Evolutionary conservation across 495 filamentous ascomycete species (phyloP), one percentile per base, ranked within the genome.

Genomic region (Immersiella caudata): DNA sequence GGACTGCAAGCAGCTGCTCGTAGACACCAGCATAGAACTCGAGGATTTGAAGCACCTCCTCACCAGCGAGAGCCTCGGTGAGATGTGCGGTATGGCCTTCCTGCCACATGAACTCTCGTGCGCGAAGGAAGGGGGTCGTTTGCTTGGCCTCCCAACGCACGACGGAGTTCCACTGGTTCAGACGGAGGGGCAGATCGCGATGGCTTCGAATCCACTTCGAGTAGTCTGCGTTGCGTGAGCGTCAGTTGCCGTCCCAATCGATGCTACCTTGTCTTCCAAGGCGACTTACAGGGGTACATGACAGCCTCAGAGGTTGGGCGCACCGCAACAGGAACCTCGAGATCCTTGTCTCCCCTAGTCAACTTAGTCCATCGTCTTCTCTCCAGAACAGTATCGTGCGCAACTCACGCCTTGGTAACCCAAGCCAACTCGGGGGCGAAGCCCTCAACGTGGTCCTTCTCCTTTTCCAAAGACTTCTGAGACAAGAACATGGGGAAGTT

Each of bases 101-200:
- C 76, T 99, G 96, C 95, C 95, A 99, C 55, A 97, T 81, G 79
- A 99, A 99, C 76, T 99, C 95, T 72, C 95, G 82, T 59, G 94
- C 93, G 67, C 95, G 83, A 24, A 99, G 82, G 84, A 99, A 97
- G 6, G 95, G 95, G 74, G 94, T 94, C 24, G 94, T 93, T 75
- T 99, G 91, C 82, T 98, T 97, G 75, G 96, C 96, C 80, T 99
- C 95, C 95, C 95, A 99, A 71, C 95, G 87, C 36, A 97, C 94
- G 60, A 97, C 94, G 7, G 90, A 94, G 84, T 97, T 97, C 95
- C 95, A 99, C 79, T 99, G 95, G 81, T 98, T 97, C 59, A 97
- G 84, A 72, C 89, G 86, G 60, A 97, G 87, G 55, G 95, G 96
- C 58, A 99, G 89, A 73, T 98, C 96, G 71, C 95, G 87, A 80